These are phyloP conservation scores for Aureobasidium sp. DNA, from an alignment of 2,329 filamentous ascomycete species.

Conservation along the genomic window DNA sequence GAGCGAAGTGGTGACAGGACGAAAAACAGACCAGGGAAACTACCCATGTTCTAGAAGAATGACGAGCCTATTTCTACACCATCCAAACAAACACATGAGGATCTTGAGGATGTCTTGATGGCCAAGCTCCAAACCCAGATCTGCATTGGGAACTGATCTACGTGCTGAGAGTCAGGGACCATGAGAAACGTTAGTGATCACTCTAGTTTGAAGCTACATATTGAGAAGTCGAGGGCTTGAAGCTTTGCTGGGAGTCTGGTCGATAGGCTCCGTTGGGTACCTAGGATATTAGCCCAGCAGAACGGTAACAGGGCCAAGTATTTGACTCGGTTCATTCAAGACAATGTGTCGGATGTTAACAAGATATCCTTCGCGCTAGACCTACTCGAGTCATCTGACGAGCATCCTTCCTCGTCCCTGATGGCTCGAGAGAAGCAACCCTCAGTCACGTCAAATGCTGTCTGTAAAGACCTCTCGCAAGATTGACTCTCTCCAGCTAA, in stretches of 20 bases:
- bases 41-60: not conserved
- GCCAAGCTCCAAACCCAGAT: not conserved
- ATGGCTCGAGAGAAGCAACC: not conserved
- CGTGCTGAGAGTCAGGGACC: not conserved
- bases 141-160: not conserved
- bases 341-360: not conserved
- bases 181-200: not conserved
- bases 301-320: not conserved
- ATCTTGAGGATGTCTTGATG: not conserved
- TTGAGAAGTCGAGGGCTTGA: not conserved
- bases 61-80: too few species aligned
- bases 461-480: too few species aligned
- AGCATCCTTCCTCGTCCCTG: not conserved
- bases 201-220: not conserved
- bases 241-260: not conserved
- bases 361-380: not conserved
- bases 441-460: too few species aligned
- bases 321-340: not conserved
- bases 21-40: not conserved
- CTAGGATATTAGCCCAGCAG: not conserved
- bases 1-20: constrained; percentile 8
- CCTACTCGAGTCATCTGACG: not conserved
- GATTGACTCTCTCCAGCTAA: too few species aligned
- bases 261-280: not conserved
- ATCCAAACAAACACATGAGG: not conserved